phyloP scores from a whole-genome alignment of 306 rosid genomes.

The Malus orientalis region DNA sequence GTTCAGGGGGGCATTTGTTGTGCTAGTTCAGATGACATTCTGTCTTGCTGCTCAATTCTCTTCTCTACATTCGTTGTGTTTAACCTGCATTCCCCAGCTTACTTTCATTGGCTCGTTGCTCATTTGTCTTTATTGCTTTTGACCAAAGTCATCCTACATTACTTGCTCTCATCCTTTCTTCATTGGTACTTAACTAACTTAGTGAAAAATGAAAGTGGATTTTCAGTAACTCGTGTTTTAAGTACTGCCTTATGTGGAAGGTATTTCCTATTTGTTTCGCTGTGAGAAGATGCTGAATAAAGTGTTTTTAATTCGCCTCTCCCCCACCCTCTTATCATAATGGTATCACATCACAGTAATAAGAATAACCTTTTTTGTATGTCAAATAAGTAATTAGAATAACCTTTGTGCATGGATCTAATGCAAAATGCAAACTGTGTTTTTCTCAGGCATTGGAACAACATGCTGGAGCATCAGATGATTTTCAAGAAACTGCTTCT shows the following conservation, averaged over 20 bases:
- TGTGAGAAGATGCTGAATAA: constrained; percentile 1
- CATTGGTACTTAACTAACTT: no score
- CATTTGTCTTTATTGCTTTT: no score
- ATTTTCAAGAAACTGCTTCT: constrained; percentile 51
- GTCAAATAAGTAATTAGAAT: not conserved
- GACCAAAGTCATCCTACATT: no score
- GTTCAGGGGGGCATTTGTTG: no score
- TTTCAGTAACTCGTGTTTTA: not conserved
- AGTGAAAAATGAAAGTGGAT: not conserved
- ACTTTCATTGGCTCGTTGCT: no score
- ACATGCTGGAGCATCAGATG: constrained; percentile 57
- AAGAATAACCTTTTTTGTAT: not conserved
- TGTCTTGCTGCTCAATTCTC: no score
- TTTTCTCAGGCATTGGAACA: constrained; percentile 45
- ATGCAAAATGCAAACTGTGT: constrained; percentile 21
- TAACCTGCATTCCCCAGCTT: no score
- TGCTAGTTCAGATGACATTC: no score
- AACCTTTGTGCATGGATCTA: not conserved
- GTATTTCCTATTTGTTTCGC: constrained; percentile 13
- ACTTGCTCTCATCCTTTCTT: no score
- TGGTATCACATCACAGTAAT: not conserved
- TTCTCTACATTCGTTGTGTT: no score
- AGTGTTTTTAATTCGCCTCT: not conserved
- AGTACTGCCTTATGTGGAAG: not conserved
- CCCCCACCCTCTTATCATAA: not conserved